phyloP scores from a whole-genome alignment of 495 filamentous ascomycete species.

The Penicillium paxilli region DNA sequence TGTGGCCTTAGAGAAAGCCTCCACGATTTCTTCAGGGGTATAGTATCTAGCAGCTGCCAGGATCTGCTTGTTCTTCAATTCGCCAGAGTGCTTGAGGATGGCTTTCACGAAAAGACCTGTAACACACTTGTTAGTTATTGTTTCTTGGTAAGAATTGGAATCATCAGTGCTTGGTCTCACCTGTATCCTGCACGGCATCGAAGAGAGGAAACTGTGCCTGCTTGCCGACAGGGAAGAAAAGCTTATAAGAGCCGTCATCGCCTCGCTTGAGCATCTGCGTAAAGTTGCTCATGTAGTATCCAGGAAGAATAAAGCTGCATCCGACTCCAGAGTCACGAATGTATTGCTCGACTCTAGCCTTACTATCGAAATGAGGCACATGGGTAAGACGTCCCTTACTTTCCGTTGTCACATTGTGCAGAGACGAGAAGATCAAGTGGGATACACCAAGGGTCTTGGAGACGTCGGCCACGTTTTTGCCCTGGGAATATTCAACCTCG shows the following conservation, averaged over 20 bases:
- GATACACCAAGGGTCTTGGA: slow-evolving; percentile 28
- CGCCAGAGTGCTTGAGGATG: slow-evolving; percentile 28
- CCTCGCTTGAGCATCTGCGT: slow-evolving; percentile 18
- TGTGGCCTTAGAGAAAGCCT: slow-evolving; percentile 46
- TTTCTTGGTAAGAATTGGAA: neutral
- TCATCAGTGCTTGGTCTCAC: slow-evolving; percentile 26
- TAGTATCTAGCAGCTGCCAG: slow-evolving; percentile 50
- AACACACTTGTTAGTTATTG: neutral
- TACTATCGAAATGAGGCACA: slow-evolving; percentile 33
- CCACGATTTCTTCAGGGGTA: slow-evolving; percentile 45
- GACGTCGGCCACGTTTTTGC: slow-evolving; percentile 55
- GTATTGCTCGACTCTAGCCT: slow-evolving; percentile 42
- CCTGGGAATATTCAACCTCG: slow-evolving; percentile 47
- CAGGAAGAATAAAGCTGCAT: slow-evolving; percentile 56
- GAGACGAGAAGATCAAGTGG: slow-evolving; percentile 28
- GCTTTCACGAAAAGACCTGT: slow-evolving; percentile 50
- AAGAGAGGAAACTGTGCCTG: slow-evolving; percentile 52
- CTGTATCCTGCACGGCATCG: slow-evolving; percentile 51
- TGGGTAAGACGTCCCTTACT: slow-evolving; percentile 19
- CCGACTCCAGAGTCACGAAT: slow-evolving; percentile 43
- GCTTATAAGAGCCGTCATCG: slow-evolving; percentile 14
- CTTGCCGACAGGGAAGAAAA: slow-evolving; percentile 13
- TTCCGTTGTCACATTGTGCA: slow-evolving; percentile 14
- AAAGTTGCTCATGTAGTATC: slow-evolving; percentile 59
- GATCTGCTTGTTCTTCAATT: slow-evolving; percentile 27